These are phyloP conservation scores for Penicillium flavigenum DNA, from an alignment of 495 filamentous ascomycete species.

Conservation along the genomic window DNA sequence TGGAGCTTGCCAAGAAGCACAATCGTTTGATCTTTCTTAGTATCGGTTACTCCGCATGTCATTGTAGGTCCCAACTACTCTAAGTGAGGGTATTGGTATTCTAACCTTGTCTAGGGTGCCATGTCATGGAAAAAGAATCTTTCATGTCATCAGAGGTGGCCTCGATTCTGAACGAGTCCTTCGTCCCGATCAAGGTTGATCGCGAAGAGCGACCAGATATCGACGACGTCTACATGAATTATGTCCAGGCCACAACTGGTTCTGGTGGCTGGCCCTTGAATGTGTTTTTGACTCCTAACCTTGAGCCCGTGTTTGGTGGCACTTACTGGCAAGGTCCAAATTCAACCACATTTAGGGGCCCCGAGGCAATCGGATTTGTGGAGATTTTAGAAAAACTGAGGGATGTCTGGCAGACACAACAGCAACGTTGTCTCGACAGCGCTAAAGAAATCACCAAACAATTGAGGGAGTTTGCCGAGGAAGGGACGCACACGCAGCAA, in stretches of 20 bases:
- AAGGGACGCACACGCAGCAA: conserved; percentile 67
- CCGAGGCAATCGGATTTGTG: conserved; percentile 68
- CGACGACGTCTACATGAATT: conserved; percentile 98
- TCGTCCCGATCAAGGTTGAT: conserved; percentile 92
- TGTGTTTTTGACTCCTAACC: conserved; percentile 89
- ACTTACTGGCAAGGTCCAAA: conserved; percentile 92
- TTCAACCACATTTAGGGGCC: conserved; percentile 46
- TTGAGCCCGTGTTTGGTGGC: conserved; percentile 92
- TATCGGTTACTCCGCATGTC: conserved; percentile 94
- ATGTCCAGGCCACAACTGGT: conserved; percentile 89
- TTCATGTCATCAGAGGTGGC: conserved; percentile 84
- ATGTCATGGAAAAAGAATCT: conserved; percentile 92
- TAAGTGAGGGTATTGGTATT: neutral
- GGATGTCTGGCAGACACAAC: conserved; percentile 81
- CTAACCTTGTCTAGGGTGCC: conserved; percentile 62
- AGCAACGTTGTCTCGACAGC: conserved; percentile 72
- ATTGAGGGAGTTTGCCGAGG: conserved; percentile 80
- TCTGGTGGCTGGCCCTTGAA: conserved; percentile 96
- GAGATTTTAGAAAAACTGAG: conserved; percentile 79
- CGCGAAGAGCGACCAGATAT: conserved; percentile 94
- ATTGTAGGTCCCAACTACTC: conserved; percentile 59
- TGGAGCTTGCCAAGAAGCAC: conserved; percentile 70
- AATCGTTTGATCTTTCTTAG: conserved; percentile 91
- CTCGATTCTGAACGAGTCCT: conserved; percentile 75
- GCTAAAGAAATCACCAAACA: conserved; percentile 80